These are phyloP conservation scores for Sanghuangporus sanghuang DNA, from an alignment of 1,284 basidiomycete species.

Conservation along the genomic window DNA sequence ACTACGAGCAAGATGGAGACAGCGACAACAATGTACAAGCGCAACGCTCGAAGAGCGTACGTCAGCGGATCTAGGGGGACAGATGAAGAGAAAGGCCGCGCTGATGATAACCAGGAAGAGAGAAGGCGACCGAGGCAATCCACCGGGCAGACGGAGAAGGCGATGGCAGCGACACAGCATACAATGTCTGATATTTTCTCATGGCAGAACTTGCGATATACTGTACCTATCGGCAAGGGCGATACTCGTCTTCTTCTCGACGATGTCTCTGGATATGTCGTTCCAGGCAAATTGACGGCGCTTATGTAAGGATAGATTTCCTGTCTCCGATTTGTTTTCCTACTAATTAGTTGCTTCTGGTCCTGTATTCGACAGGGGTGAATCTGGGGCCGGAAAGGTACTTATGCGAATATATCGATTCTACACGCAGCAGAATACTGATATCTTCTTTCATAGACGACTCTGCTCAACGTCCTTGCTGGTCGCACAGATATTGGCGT, in stretches of 20 bases:
- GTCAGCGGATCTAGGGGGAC: slow-evolving; percentile 12
- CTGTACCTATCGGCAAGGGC: slow-evolving; percentile 53
- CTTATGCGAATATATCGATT: slow-evolving; percentile 35
- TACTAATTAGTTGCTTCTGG: not conserved
- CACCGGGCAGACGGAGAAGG: slow-evolving; percentile 17
- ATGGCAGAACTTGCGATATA: slow-evolving; percentile 60
- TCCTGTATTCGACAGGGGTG: slow-evolving; percentile 34
- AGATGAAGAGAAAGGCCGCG: slow-evolving; percentile 28
- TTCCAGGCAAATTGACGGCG: slow-evolving; percentile 73
- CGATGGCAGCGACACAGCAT: slow-evolving; percentile 21
- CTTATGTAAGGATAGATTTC: slow-evolving; percentile 41
- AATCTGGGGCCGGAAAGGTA: slow-evolving; percentile 75
- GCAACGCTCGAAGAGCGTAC: slow-evolving; percentile 19
- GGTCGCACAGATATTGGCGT: slow-evolving; percentile 76
- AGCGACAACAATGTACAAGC: slow-evolving; percentile 37
- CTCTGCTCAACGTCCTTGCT: slow-evolving; percentile 79
- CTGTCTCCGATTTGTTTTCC: not conserved
- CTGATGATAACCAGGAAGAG: slow-evolving; percentile 1
- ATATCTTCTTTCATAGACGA: slow-evolving; percentile 48
- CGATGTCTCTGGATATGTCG: slow-evolving; percentile 80
- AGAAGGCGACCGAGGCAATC: not conserved
- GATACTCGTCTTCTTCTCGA: slow-evolving; percentile 60
- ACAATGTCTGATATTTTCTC: slow-evolving; percentile 52
- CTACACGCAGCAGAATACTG: not conserved
- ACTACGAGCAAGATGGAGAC: slow-evolving; percentile 29